Evolutionary conservation across 441 rosid genomes (phyloP).

Genomic region (Populus tomentosa): DNA sequence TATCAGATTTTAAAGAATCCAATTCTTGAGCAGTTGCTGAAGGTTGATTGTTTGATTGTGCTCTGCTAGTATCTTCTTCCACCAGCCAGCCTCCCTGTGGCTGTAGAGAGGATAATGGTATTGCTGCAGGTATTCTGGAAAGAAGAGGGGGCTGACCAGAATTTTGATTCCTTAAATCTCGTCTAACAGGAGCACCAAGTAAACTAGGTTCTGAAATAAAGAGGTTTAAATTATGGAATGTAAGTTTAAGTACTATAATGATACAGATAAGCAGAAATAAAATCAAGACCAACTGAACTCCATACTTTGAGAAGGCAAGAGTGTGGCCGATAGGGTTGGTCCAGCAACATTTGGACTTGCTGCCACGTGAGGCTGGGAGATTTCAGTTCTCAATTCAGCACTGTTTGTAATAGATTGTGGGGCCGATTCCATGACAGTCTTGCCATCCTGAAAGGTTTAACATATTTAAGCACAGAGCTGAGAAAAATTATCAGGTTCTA

Average conservation of each 20-base stretch:
- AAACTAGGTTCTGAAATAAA: constrained; percentile 60
- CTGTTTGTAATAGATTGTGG: constrained; percentile 29
- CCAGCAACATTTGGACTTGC: constrained; percentile 36
- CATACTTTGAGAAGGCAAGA: constrained; percentile 61
- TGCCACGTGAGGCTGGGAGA: constrained; percentile 43
- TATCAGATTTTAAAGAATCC: constrained; percentile 41
- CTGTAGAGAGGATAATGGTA: constrained; percentile 34
- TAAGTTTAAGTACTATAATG: neutral
- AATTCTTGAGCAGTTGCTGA: constrained; percentile 28
- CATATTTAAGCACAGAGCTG: constrained; percentile 9
- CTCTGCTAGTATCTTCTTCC: constrained; percentile 42
- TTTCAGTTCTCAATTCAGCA: constrained; percentile 48
- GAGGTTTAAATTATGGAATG: constrained; percentile 14
- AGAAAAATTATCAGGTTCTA: neutral
- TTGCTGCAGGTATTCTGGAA: constrained; percentile 44
- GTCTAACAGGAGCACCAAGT: constrained; percentile 71
- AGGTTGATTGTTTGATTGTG: constrained; percentile 21
- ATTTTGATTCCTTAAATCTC: constrained; percentile 55
- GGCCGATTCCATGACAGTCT: constrained; percentile 39
- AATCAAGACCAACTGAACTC: neutral
- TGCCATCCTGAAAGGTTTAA: constrained; percentile 42
- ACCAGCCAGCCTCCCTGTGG: constrained; percentile 64
- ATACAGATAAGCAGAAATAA: constrained; percentile 5
- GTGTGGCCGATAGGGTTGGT: constrained; percentile 30
- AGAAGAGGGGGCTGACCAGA: constrained; percentile 57